A percentile compares a stretch with the other conserved stretches of the same genome.
Evolutionary conservation across 108 stramenopile species (phyloP).

Genomic region (Skeletonema menzelii): DNA sequence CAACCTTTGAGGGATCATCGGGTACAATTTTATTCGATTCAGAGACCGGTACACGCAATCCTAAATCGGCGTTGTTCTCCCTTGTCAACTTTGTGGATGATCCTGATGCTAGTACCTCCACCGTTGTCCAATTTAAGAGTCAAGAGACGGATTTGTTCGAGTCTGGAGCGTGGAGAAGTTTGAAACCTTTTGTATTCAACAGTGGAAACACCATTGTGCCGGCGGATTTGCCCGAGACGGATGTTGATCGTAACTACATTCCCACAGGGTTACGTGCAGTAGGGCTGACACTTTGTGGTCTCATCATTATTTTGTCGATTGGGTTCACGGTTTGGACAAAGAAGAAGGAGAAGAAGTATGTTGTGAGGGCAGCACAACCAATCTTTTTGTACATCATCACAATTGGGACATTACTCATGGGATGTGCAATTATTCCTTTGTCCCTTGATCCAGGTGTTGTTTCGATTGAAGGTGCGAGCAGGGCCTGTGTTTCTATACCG

Average conservation of each 20-base stretch:
- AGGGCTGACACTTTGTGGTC: no score
- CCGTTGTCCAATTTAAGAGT: constrained; percentile 18
- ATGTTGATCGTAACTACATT: no score
- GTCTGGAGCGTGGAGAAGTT: constrained; percentile 33
- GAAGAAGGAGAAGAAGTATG: no score
- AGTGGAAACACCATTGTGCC: constrained; percentile 32
- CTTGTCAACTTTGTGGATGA: constrained; percentile 41
- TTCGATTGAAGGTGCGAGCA: constrained; percentile 6
- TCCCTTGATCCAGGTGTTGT: constrained; percentile 21
- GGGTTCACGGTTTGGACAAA: no score
- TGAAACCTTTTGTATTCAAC: constrained; percentile 36
- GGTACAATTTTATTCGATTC: constrained; percentile 33
- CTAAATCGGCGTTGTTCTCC: constrained; percentile 30
- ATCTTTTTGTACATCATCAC: constrained; percentile 47
- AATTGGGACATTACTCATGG: constrained; percentile 45
- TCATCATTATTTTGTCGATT: no score
- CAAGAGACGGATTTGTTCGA: constrained; percentile 32
- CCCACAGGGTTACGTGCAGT: no score
- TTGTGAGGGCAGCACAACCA: constrained; percentile 37
- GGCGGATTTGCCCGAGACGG: no score
- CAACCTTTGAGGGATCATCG: constrained; percentile 48
- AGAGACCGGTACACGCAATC: constrained; percentile 47
- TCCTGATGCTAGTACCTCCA: background rate
- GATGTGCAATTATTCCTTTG: constrained; percentile 32
- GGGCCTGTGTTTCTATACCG: constrained; percentile 25